Evolutionary conservation across 305 asterid species (phyloP).

Genomic region (Fraxinus sp.): DNA sequence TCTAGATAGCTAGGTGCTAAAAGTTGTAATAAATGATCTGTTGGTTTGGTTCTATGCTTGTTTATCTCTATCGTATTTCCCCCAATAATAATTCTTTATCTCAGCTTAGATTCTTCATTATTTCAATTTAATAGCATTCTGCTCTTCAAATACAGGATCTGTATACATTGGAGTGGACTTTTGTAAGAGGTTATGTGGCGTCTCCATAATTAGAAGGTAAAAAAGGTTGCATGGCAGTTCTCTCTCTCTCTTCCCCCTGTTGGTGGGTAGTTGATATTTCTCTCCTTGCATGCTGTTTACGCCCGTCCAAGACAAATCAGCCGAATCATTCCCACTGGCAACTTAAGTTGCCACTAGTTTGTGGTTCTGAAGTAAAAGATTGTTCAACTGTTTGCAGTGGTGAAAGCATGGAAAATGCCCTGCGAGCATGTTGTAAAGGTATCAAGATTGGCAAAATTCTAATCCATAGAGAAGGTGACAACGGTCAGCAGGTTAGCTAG

Average conservation of each 20-base stretch:
- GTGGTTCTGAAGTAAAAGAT: background rate
- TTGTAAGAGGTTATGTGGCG: conserved; percentile 96
- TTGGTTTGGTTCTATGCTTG: background rate
- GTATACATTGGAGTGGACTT: conserved; percentile 97
- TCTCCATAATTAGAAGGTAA: conserved; percentile 92
- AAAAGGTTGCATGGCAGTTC: background rate
- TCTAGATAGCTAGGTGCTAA: background rate
- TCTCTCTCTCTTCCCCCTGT: background rate
- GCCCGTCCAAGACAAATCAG: background rate
- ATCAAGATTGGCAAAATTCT: conserved; percentile 88
- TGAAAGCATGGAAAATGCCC: conserved; percentile 93
- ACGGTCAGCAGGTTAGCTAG: conserved; percentile 67
- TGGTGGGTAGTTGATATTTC: background rate
- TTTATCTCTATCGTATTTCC: background rate
- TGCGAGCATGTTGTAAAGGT: conserved; percentile 93
- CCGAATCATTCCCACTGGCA: background rate
- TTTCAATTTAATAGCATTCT: background rate
- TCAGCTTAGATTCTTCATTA: background rate
- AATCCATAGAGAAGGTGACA: conserved; percentile 85
- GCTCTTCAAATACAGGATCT: conserved; percentile 56
- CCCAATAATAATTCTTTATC: background rate
- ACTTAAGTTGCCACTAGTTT: background rate
- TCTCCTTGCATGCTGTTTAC: background rate
- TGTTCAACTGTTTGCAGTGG: conserved; percentile 47
- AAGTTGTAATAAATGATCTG: background rate